Evolutionary conservation across 768 basidiomycete species (phyloP).

Genomic region (Tremella mesenterica): DNA sequence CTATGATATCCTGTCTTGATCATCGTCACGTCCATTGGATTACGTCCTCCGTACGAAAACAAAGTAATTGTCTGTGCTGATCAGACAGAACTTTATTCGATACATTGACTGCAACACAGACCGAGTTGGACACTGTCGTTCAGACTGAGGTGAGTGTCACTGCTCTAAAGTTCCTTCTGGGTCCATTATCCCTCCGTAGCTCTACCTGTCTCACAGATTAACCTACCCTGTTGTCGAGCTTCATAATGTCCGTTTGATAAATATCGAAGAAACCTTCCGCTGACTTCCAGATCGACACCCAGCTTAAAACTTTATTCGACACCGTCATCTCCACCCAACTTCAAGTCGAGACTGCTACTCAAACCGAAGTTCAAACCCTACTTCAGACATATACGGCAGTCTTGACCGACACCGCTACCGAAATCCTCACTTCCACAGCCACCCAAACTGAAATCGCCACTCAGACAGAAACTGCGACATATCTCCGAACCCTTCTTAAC

Average conservation of each 20-base stretch:
- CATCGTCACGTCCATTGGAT: background rate
- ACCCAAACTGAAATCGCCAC: conserved; percentile 2
- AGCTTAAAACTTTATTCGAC: background rate
- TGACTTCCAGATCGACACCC: conserved; percentile 6
- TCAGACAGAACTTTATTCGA: background rate
- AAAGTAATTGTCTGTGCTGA: no score
- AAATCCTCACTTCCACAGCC: background rate
- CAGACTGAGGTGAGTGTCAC: conserved; percentile 3
- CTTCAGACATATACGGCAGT: background rate
- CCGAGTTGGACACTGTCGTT: background rate
- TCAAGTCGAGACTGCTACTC: conserved; percentile 1
- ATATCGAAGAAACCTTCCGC: background rate
- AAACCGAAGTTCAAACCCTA: background rate
- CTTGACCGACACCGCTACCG: background rate
- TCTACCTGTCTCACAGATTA: no score
- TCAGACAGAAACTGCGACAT: background rate
- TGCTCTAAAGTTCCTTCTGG: background rate
- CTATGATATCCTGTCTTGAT: background rate
- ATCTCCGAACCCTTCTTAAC: background rate
- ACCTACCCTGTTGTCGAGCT: background rate
- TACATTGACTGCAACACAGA: background rate
- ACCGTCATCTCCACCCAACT: background rate
- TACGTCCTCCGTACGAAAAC: background rate
- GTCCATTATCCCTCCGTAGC: background rate
- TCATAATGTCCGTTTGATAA: background rate